Conservation (phyloP, 2,329 filamentous ascomycete species). For the Talaromyces sp. region DNA sequence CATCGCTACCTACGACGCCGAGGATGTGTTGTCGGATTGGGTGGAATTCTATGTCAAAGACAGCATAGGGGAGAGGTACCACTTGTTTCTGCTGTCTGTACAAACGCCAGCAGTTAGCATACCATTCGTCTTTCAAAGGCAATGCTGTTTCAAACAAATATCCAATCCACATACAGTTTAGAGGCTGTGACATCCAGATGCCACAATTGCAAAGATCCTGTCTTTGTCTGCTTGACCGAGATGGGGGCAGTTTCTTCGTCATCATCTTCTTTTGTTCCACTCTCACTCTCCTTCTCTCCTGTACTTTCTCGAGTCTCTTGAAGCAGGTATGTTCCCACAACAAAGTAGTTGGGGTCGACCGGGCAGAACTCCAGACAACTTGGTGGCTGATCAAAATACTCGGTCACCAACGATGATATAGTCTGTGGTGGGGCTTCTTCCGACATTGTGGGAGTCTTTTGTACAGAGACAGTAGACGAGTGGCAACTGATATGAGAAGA, state of each 20-base stretch:
- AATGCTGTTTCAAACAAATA: not conserved
- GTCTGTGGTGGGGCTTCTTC: not conserved
- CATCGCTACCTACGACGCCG: slow-evolving; percentile 72
- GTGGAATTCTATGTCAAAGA: slow-evolving; percentile 83
- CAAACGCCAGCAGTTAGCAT: not conserved
- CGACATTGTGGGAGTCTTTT: not conserved
- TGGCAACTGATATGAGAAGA: not conserved
- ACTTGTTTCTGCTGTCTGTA: slow-evolving; percentile 58
- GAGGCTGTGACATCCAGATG: slow-evolving; percentile 41
- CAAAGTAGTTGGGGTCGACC: slow-evolving; percentile 58
- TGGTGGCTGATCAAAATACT: slow-evolving; percentile 42
- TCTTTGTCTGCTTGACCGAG: slow-evolving; percentile 57
- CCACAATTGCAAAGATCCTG: slow-evolving; percentile 71
- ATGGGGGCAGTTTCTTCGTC: slow-evolving; percentile 20
- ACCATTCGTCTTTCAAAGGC: not conserved
- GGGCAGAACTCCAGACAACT: slow-evolving; percentile 46
- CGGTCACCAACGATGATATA: slow-evolving; percentile 29
- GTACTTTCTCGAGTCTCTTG: slow-evolving; percentile 23
- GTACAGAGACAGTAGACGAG: not conserved
- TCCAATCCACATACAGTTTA: slow-evolving; percentile 26
- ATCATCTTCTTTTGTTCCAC: slow-evolving; percentile 22
- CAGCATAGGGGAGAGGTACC: slow-evolving; percentile 63
- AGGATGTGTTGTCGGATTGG: slow-evolving; percentile 56
- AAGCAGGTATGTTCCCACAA: slow-evolving; percentile 82
- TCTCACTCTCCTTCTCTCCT: slow-evolving; percentile 26